Evolutionary conservation across 495 filamentous ascomycete genomes (phyloP), one percentile per base, ranked within the genome.

Genomic region (Penicillium fimorum): DNA sequence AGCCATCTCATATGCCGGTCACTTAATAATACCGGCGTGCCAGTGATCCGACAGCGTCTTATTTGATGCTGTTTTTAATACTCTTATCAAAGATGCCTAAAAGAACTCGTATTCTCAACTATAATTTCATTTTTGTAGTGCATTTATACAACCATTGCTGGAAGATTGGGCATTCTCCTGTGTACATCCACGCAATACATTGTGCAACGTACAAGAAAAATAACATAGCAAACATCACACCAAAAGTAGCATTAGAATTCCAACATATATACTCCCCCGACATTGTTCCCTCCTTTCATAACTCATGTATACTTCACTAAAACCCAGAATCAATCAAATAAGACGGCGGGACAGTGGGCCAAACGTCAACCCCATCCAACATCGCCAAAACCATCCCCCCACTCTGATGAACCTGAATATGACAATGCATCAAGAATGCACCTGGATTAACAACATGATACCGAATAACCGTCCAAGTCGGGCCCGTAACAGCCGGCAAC

Each of bases 401-500:
- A 53, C 65, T 66, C 37, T 82, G 61, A 71, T 87, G 83, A 18
- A 74, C 73, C 68, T 83, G 74, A 37, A 85, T 80, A 66, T 87
- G 83, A 58, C 84, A 86, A 64, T 87, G 83, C 43, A 87, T 55
- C 37, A 85, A 66, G 49, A 77, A 87, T 0, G 81, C 75, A 0
- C 84, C 83, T 2, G 83, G 83, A 49, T 84, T 82, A 0, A 75
- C 69, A 33, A 82, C 81, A 13, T 84, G 80, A 58, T 86, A 87
- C 40, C 83, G 59, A 8, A 85, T 61, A 2, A 64, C 83, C 32
- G 81, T 57, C 83, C 82, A 86, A 3, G 72, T 70, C 0, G 74
- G 65, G 0, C 59, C 73, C 7, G 59, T 65, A 8, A 44, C 40
- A 0, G 70, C 61, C 1, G 66, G 60, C 10, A 65, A 70, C 0